Evolutionary conservation across 78 protist genomes (phyloP).

Genomic region (Isochrysis galbana): DNA sequence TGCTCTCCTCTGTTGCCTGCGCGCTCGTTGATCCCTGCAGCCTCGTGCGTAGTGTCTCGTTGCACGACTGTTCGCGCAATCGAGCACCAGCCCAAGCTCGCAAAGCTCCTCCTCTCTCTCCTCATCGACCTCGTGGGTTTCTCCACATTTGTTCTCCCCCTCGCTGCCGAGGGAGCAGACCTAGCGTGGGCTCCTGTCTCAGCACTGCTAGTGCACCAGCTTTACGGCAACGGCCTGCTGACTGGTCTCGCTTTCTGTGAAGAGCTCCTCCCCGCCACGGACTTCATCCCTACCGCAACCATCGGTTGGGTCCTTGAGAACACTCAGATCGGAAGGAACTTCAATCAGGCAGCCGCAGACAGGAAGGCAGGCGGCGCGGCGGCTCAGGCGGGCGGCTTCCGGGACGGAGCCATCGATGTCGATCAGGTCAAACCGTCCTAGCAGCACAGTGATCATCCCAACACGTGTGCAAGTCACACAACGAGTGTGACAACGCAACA

Average conservation of each 20-base stretch:
- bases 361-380: too few relatives aligned
- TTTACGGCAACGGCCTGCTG: neutral
- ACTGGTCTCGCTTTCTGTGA: neutral
- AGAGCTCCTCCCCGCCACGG: neutral
- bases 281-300: neutral
- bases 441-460: too few relatives aligned
- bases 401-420: too few relatives aligned
- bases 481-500: too few relatives aligned
- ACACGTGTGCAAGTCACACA: too few relatives aligned
- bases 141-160: neutral
- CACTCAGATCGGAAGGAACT: neutral
- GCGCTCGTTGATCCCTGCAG: too few relatives aligned
- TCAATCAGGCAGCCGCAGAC: neutral
- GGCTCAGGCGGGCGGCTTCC: too few relatives aligned
- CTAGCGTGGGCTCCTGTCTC: neutral
- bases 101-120: neutral
- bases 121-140: neutral
- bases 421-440: too few relatives aligned
- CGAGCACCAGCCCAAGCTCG: neutral
- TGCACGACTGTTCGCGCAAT: too few relatives aligned
- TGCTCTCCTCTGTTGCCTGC: too few relatives aligned
- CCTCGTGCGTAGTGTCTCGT: too few relatives aligned
- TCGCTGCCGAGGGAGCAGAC: neutral
- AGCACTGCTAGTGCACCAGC: neutral
- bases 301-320: neutral